Conservation (phyloP, 805 yeast genomes). For the Candida odintsovae region DNA sequence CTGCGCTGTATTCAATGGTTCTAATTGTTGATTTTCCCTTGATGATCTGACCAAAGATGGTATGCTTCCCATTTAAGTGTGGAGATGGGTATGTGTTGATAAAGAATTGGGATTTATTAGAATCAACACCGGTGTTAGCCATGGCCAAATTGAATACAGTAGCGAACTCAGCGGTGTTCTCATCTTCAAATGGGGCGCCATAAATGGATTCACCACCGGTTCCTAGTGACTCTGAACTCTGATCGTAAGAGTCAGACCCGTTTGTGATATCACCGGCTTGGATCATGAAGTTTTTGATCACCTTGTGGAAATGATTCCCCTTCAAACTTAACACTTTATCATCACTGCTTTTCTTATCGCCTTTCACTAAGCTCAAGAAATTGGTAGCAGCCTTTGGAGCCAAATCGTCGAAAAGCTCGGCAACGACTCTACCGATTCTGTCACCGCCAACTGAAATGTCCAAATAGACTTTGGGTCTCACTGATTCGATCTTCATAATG, state of each 20-base stretch:
- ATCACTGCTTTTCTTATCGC: conserved; percentile 23
- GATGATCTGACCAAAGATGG: conserved; percentile 68
- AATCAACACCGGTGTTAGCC: conserved; percentile 52
- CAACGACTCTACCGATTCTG: conserved; percentile 53
- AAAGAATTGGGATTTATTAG: conserved; percentile 66
- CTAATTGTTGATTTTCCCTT: conserved; percentile 67
- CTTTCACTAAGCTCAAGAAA: conserved; percentile 41
- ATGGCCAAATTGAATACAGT: conserved; percentile 50
- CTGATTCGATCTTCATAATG: conserved; percentile 9
- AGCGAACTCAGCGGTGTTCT: conserved; percentile 42
- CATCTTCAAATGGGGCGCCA: conserved; percentile 46
- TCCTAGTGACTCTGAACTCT: conserved; percentile 25
- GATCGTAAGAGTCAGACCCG: conserved; percentile 27
- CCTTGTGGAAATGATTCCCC: conserved; percentile 51
- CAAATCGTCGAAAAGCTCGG: conserved; percentile 34
- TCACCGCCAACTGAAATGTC: conserved; percentile 44
- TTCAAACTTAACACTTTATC: conserved; percentile 30
- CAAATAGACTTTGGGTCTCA: conserved; percentile 29
- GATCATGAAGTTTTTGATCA: conserved; percentile 62
- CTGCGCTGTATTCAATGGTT: conserved; percentile 49
- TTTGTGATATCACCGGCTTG: conserved; percentile 59
- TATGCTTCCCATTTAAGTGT: conserved; percentile 70
- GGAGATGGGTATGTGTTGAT: conserved; percentile 64
- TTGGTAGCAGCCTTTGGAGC: conserved; percentile 57
- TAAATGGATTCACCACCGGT: conserved; percentile 43